Conservation (phyloP, 1,284 basidiomycete species). For the Stygiomarasmius scandens region DNA sequence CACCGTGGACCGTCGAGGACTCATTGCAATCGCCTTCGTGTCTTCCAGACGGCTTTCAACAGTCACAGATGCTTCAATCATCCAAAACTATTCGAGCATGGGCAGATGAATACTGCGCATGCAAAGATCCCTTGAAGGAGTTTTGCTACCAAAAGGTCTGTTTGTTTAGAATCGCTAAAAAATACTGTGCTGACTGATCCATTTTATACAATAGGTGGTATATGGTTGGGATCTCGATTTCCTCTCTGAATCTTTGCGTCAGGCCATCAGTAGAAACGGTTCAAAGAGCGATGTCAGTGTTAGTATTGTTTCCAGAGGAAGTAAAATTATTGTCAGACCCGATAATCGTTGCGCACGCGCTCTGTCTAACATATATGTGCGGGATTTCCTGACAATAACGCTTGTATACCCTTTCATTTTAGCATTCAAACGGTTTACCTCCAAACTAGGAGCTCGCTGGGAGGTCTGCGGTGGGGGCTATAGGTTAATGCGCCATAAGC, state of each 20-base stretch:
- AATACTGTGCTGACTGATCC: not conserved
- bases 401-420: conserved; percentile 68
- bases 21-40: not conserved
- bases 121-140: conserved; percentile 63
- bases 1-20: conserved; percentile 19
- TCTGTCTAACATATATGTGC: conserved; percentile 54
- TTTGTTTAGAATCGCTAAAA: not conserved
- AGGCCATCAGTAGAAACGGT: conserved; percentile 37
- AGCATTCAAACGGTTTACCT: conserved; percentile 54
- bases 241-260: conserved; percentile 42
- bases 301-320: conserved; percentile 37
- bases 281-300: conserved; percentile 47
- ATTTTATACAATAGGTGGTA: conserved; percentile 42
- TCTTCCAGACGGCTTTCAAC: not conserved
- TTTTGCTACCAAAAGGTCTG: conserved; percentile 60
- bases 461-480: conserved; percentile 52
- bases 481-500: not conserved
- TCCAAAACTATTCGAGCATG: conserved; percentile 63
- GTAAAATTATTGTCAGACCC: conserved; percentile 52
- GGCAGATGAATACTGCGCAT: conserved; percentile 72
- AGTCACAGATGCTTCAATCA: conserved; percentile 26
- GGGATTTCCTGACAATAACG: conserved; percentile 53
- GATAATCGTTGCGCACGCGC: conserved; percentile 51
- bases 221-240: conserved; percentile 64
- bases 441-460: conserved; percentile 56